Conservation (phyloP, 257 asterid genomes). For the Galeopsis tetrahit region DNA sequence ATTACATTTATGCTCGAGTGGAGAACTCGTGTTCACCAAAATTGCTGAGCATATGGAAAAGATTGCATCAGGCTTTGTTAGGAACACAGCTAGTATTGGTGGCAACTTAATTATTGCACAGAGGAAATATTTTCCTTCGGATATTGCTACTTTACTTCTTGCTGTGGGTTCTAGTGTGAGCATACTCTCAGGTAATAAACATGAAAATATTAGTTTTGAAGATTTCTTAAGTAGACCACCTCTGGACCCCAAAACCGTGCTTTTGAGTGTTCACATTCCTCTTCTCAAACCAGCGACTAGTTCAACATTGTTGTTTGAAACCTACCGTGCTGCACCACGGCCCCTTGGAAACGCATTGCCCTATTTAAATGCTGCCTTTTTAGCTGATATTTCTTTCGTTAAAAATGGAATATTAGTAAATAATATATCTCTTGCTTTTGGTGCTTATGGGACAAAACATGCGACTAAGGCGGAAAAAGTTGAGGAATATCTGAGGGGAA, state of each 20-base stretch:
- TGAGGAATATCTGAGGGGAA: constrained; percentile 32
- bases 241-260: constrained; percentile 19
- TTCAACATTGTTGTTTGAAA: constrained; percentile 27
- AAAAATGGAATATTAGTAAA: constrained; percentile 8
- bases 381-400: constrained; percentile 23
- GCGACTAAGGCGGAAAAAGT: constrained; percentile 26
- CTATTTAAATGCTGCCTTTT: constrained; percentile 33
- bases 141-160: constrained; percentile 32
- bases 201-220: constrained; percentile 18
- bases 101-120: constrained; percentile 34
- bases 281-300: constrained; percentile 13
- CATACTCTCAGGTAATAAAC: constrained; percentile 15
- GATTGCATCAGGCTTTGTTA: constrained; percentile 31
- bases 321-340: constrained; percentile 33
- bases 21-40: constrained; percentile 19
- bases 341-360: constrained; percentile 35
- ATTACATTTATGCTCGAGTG: constrained; percentile 11
- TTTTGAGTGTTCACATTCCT: constrained; percentile 28
- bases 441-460: constrained; percentile 35
- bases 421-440: constrained; percentile 24
- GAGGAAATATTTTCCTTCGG: constrained; percentile 34
- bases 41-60: constrained; percentile 34
- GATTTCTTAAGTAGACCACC: constrained; percentile 31
- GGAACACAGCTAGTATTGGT: constrained; percentile 35
- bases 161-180: constrained; percentile 34